Percentiles rank a stretch among this genome's conserved stretches.
These are phyloP conservation scores for Apophysomyces variabilis DNA, from an alignment of 371 early-diverging fungal genomes.

Conservation along the genomic window DNA sequence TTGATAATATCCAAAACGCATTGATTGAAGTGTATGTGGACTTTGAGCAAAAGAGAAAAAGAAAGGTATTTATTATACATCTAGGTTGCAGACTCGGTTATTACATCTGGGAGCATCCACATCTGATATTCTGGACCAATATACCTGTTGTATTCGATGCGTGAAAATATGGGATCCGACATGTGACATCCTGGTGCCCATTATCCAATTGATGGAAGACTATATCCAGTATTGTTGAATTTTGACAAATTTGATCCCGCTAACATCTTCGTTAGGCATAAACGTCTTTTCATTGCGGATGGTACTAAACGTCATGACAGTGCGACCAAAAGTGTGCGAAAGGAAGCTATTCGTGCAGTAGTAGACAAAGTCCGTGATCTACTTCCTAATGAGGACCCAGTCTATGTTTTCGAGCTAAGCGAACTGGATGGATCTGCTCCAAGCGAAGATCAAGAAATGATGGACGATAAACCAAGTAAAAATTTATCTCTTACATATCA, in stretches of 20 bases:
- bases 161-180: constrained; percentile 38
- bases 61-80: no score
- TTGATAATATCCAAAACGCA: constrained; percentile 20
- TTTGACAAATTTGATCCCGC: neutral
- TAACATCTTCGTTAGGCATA: neutral
- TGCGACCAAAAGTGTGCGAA: constrained; percentile 14
- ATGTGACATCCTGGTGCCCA: constrained; percentile 32
- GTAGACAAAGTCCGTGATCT: constrained; percentile 33
- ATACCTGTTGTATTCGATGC: constrained; percentile 37
- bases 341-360: constrained; percentile 30
- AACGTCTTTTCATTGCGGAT: neutral
- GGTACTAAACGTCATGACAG: neutral
- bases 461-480: constrained; percentile 32
- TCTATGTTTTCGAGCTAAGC: constrained; percentile 29
- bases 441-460: constrained; percentile 13
- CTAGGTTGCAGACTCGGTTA: constrained; percentile 35
- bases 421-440: constrained; percentile 22
- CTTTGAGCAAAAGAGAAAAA: no score
- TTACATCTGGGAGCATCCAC: constrained; percentile 44
- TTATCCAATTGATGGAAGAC: constrained; percentile 27
- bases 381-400: constrained; percentile 12
- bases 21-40: constrained; percentile 34
- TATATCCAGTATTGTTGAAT: constrained; percentile 30
- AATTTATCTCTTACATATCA: neutral
- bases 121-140: constrained; percentile 37